Percentiles rank a stretch among this genome's conserved stretches.
phyloP scores from a whole-genome alignment of 2,329 filamentous ascomycete genomes.

The Tolypocladium inflatum region DNA sequence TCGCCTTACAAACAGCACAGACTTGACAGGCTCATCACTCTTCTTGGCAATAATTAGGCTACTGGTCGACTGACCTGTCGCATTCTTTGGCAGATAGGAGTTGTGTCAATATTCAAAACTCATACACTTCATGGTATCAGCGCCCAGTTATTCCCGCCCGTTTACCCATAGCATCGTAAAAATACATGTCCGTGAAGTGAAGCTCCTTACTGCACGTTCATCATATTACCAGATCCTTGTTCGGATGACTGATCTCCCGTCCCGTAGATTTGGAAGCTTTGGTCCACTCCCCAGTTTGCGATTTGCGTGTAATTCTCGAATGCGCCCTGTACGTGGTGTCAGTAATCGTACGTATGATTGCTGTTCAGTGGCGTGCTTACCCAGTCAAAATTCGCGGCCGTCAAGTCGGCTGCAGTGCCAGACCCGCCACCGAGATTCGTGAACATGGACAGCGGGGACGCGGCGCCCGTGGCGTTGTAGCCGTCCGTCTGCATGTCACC shows the following conservation, averaged over 20 bases:
- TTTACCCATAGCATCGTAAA: neutral
- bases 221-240: conserved; percentile 10
- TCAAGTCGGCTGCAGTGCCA: conserved; percentile 29
- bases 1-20: neutral
- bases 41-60: neutral
- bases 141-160: neutral
- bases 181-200: neutral
- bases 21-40: neutral
- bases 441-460: conserved; percentile 45
- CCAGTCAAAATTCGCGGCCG: conserved; percentile 47
- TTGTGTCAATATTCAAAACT: neutral
- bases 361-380: conserved; percentile 26
- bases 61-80: no score
- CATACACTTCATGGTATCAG: neutral
- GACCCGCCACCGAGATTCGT: conserved; percentile 27
- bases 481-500: conserved; percentile 21
- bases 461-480: conserved; percentile 14
- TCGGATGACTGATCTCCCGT: conserved; percentile 15
- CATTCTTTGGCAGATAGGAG: neutral
- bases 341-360: conserved; percentile 7
- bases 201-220: conserved; percentile 8
- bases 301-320: conserved; percentile 48
- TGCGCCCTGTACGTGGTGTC: conserved; percentile 31
- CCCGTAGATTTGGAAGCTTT: conserved; percentile 42
- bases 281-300: conserved; percentile 41